phyloP scores from a whole-genome alignment of 2,329 filamentous ascomycete genomes.

The Venturia aucupariae region DNA sequence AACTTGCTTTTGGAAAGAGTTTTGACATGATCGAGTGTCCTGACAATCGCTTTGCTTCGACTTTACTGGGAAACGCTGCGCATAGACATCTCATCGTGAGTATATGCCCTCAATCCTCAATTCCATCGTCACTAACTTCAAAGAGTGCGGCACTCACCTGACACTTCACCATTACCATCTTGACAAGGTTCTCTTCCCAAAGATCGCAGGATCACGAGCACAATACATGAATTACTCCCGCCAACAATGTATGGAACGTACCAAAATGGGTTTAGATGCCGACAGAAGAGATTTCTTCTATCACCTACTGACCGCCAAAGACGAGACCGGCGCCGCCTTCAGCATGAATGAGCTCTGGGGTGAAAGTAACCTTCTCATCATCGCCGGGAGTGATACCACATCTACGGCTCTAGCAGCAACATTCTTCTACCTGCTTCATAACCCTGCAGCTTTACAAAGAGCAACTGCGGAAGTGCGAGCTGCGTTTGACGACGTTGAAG shows the following conservation, averaged over 20 bases:
- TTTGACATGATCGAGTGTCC: constrained; percentile 35
- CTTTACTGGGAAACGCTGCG: constrained; percentile 35
- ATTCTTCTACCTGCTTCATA: constrained; percentile 37
- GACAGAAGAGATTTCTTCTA: constrained; percentile 40
- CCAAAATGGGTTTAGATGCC: constrained; percentile 31
- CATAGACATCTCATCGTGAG: constrained; percentile 36
- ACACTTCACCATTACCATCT: constrained; percentile 35
- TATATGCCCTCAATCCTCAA: not conserved
- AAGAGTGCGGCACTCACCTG: constrained; percentile 34
- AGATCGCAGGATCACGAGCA: constrained; percentile 32
- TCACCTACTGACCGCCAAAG: constrained; percentile 37
- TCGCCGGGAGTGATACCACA: constrained; percentile 39
- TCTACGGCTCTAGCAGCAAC: constrained; percentile 33
- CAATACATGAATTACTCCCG: constrained; percentile 37
- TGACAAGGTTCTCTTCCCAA: constrained; percentile 36
- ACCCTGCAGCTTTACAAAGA: constrained; percentile 26
- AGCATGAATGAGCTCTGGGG: constrained; percentile 38
- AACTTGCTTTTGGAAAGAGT: constrained; percentile 37
- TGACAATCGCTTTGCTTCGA: constrained; percentile 32
- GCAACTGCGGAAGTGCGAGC: constrained; percentile 27
- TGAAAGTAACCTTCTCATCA: constrained; percentile 41
- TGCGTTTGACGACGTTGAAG: constrained; percentile 27
- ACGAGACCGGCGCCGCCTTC: constrained; percentile 36
- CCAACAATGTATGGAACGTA: constrained; percentile 33
- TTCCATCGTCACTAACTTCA: constrained; percentile 16